Conservation (phyloP, 1,284 basidiomycete genomes). For the Malassezia arunalokei region DNA sequence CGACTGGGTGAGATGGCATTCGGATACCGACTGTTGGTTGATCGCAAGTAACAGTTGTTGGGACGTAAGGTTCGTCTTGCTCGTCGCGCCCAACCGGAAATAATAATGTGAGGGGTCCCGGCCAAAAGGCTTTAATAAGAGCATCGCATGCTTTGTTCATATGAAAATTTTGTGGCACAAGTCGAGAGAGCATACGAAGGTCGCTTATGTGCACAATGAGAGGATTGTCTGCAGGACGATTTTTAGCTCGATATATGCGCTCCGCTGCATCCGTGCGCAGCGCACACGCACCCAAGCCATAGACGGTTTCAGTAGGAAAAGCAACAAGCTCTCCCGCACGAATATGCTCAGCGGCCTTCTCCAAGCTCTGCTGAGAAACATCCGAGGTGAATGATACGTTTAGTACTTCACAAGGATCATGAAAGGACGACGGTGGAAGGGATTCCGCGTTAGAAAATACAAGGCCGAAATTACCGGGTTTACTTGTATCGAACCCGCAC, state of each 20-base stretch:
- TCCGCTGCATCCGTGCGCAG: constrained; percentile 51
- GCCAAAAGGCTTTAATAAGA: constrained; percentile 74
- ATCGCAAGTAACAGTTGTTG: constrained; percentile 54
- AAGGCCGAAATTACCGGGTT: constrained; percentile 3
- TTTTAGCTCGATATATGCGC: constrained; percentile 84
- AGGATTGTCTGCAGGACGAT: constrained; percentile 87
- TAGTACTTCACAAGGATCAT: neutral
- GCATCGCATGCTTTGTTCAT: constrained; percentile 17
- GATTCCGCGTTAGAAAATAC: neutral
- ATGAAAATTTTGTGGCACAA: constrained; percentile 49
- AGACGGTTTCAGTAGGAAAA: constrained; percentile 96
- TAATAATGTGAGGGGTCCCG: constrained; percentile 79
- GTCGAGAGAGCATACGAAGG: constrained; percentile 57
- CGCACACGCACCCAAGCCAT: constrained; percentile 82
- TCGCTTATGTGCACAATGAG: constrained; percentile 94
- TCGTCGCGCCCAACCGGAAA: constrained; percentile 55
- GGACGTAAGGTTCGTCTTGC: constrained; percentile 18
- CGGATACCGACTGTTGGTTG: constrained; percentile 77
- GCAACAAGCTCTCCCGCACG: constrained; percentile 53
- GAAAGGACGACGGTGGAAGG: no score
- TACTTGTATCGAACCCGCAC: neutral
- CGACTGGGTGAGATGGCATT: constrained; percentile 87
- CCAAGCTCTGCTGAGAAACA: constrained; percentile 22
- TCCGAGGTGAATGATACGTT: constrained; percentile 17
- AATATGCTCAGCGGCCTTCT: constrained; percentile 36